Conservation (phyloP, 139 green algal species). For the Chlamydomonas applanata region DNA sequence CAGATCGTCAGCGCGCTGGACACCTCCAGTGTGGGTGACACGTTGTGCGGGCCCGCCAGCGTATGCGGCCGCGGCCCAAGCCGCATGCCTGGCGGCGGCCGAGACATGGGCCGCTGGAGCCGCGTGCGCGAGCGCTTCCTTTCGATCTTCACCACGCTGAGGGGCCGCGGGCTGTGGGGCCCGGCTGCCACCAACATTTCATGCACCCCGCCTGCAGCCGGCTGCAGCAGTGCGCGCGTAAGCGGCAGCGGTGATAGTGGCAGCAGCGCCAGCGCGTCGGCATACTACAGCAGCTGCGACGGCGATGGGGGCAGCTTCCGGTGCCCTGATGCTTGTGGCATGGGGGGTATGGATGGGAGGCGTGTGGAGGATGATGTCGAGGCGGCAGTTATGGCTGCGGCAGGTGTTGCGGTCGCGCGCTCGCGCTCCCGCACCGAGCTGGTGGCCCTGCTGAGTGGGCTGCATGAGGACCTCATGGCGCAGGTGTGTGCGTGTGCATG, state of each 20-base stretch:
- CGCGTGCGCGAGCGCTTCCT: conserved; percentile 43
- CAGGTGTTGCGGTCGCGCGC: conserved; percentile 6
- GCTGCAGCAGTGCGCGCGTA: background rate
- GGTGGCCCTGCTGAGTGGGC: conserved; percentile 46
- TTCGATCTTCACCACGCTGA: conserved; percentile 33
- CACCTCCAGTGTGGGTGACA: background rate
- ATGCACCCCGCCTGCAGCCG: no score
- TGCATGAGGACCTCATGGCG: conserved; percentile 60
- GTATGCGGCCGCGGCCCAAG: background rate
- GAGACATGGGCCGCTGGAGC: conserved; percentile 20
- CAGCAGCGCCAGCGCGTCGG: no score
- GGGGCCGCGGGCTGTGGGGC: background rate
- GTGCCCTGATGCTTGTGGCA: no score
- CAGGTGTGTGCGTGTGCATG: conserved; percentile 37
- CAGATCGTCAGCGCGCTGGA: conserved; percentile 47
- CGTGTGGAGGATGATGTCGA: no score
- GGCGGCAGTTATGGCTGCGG: background rate
- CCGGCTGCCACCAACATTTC: background rate
- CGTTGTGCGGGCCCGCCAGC: background rate
- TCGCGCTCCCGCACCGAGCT: conserved; percentile 46
- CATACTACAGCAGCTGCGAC: no score
- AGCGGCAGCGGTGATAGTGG: no score
- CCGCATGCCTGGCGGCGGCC: background rate
- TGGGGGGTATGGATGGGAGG: no score
- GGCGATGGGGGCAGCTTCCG: conserved; percentile 1